A percentile compares a stretch with the other conserved stretches of the same genome.
phyloP scores from a whole-genome alignment of 2,329 filamentous ascomycete species.

The Fusarium sp. region DNA sequence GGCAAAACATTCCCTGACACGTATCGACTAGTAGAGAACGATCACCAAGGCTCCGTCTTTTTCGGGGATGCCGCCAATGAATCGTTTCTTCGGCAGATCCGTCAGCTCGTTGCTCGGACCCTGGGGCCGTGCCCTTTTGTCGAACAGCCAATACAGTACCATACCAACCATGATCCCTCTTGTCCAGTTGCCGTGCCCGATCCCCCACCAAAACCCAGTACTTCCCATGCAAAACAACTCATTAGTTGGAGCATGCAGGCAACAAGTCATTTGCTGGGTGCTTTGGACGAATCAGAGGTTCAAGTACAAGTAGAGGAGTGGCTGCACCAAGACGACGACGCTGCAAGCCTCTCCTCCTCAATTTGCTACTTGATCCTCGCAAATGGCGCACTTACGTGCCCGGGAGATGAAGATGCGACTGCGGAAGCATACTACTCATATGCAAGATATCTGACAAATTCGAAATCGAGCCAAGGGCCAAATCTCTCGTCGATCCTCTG shows the following conservation, averaged over 20 bases:
- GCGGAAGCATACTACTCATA: not conserved
- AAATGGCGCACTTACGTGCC: not conserved
- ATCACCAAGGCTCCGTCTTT: not conserved
- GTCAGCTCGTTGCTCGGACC: not conserved
- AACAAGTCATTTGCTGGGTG: not conserved
- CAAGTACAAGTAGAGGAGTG: not conserved
- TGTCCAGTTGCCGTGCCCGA: not conserved
- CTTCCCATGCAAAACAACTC: not conserved
- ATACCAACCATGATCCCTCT: not conserved
- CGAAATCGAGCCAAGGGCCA: not conserved
- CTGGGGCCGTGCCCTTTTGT: not conserved
- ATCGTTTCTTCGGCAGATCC: not conserved
- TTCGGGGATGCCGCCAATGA: not conserved
- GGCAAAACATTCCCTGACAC: not conserved
- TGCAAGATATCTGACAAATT: not conserved
- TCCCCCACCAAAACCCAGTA: not conserved
- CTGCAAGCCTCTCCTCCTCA: not conserved
- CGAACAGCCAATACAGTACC: not conserved
- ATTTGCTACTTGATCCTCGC: not conserved
- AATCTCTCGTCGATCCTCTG: not conserved
- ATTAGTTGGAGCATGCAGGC: not conserved
- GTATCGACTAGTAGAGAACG: fast-evolving
- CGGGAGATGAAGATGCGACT: fast-evolving
- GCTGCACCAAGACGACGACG: fast-evolving
- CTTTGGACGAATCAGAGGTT: not conserved